phyloP scores from a whole-genome alignment of 2,329 filamentous ascomycete species.

The Phialophora verrucosa region DNA sequence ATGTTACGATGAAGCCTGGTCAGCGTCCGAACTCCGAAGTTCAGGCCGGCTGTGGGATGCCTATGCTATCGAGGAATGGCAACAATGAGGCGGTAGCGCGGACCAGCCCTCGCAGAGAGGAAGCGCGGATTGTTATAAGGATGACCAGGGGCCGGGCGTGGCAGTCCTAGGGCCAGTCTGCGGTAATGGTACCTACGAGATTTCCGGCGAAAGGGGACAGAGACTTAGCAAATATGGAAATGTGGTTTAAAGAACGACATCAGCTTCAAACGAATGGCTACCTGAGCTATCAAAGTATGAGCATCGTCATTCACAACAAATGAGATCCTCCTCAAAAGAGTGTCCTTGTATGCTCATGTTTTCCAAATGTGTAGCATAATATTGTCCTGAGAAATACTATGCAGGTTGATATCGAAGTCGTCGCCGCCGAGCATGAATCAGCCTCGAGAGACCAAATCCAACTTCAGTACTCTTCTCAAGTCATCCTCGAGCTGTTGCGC shows the following conservation, averaged over 20 bases:
- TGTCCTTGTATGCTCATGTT: constrained; percentile 22
- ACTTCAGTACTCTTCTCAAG: constrained; percentile 54
- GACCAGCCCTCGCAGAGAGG: not conserved
- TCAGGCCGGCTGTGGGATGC: not conserved
- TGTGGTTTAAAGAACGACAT: constrained; percentile 1
- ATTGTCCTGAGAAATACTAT: constrained; percentile 7
- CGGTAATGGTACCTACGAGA: not conserved
- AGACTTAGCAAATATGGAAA: not conserved
- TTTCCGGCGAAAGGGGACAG: not conserved
- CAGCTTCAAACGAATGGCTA: constrained; percentile 6
- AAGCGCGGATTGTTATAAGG: not conserved
- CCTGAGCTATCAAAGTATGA: constrained; percentile 14
- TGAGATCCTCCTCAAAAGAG: constrained; percentile 34
- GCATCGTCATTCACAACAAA: constrained; percentile 26
- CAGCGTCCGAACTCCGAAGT: not conserved
- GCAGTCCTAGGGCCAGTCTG: not conserved
- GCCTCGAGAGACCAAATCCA: constrained; percentile 40
- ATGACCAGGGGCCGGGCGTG: not conserved
- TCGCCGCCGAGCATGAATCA: constrained; percentile 13
- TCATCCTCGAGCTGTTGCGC: constrained; percentile 57
- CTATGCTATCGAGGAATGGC: not conserved
- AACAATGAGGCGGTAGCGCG: not conserved
- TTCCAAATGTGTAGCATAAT: constrained; percentile 26
- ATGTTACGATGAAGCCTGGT: not conserved
- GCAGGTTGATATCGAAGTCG: constrained; percentile 1